Base-by-base conservation (phyloP, 2,329 filamentous ascomycete genomes). In the Akanthomyces dipterigenus region DNA sequence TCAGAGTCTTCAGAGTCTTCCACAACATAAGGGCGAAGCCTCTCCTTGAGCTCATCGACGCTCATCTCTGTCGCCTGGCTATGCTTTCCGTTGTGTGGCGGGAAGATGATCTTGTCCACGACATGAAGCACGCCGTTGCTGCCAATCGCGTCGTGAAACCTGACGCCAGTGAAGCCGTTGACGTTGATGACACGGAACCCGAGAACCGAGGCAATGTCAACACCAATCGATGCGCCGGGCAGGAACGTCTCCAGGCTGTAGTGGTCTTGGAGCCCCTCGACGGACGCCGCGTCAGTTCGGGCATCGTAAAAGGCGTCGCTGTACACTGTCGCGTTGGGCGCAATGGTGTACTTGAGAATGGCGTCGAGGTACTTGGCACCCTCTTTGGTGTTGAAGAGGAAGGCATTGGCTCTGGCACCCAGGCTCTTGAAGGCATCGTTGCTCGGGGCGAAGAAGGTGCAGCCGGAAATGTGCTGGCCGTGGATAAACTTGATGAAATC, bases 111-210 rank as follows among this genome's bases (percentile, higher is more conserved):
- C 62, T 81, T 81, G 53, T 82, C 80, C 0, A 95, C 79, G 18
- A 93, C 86, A 61, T 96, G 93, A 42, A 96, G 83, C 16, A 93
- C 91, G 36, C 93, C 93, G 70, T 96, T 90, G 69, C 81, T 83
- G 0, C 88, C 89, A 60, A 95, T 73, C 0, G 80, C 87, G 70
- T 96, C 91, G 64, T 86, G 78, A 7, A 90, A 77, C 0, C 78
- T 77, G 1, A 96, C 88, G 7, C 78, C 78, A 3, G 81, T 78
- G 66, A 87, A 88, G 16, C 87, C 90, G 69, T 96, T 96, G 68
- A 96, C 81, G 70, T 85, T 85, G 64, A 96, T 87, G 5, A 75
- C 80, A 57, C 89, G 84, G 68, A 89, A 86, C 0, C 88, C 84
- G n/a, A 84, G 85, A 68, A 83, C 88, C 16, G 82, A 78, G 4